These are phyloP conservation scores for Sclerotinia glacialis DNA, from an alignment of 2,329 filamentous ascomycete genomes.

Conservation along the genomic window DNA sequence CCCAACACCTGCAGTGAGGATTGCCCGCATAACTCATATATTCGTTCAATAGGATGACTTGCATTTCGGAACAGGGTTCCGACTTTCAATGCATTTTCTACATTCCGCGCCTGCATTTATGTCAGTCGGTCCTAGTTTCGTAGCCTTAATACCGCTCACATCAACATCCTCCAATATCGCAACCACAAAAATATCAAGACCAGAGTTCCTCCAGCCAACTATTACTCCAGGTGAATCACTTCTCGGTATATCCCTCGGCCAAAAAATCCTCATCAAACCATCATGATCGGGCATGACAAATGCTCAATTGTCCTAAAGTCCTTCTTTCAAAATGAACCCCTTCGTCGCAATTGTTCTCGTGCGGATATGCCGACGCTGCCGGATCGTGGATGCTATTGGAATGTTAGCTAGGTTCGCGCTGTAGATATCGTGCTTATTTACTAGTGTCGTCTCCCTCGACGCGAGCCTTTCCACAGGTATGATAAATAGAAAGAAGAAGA, in stretches of 20 bases:
- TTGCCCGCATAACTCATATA: slow-evolving; percentile 82
- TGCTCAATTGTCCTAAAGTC: neutral
- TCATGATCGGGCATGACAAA: slow-evolving; percentile 68
- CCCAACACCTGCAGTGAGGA: slow-evolving; percentile 83
- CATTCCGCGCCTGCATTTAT: slow-evolving; percentile 52
- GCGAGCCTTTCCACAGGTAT: slow-evolving; percentile 83
- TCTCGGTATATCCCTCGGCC: slow-evolving; percentile 80
- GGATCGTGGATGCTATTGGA: slow-evolving; percentile 72
- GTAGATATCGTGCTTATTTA: slow-evolving; percentile 47
- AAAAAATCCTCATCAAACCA: slow-evolving; percentile 97
- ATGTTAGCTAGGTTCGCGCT: slow-evolving; percentile 30
- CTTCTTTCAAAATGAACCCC: slow-evolving; percentile 78
- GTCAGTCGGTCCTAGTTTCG: slow-evolving; percentile 32
- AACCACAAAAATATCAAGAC: slow-evolving; percentile 84
- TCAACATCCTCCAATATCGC: slow-evolving; percentile 88
- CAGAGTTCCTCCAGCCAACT: slow-evolving; percentile 93
- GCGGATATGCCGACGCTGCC: slow-evolving; percentile 82
- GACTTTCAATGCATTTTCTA: slow-evolving; percentile 82
- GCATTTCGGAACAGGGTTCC: slow-evolving; percentile 81
- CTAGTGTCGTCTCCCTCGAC: slow-evolving; percentile 72
- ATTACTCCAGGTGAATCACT: slow-evolving; percentile 77
- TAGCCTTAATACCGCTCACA: slow-evolving; percentile 49
- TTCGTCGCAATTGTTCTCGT: slow-evolving; percentile 87
- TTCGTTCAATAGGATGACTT: slow-evolving; percentile 72
- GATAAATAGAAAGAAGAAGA: slow-evolving; percentile 81